These are phyloP conservation scores for Talaromyces sp. DNA, from an alignment of 2,329 filamentous ascomycete genomes.

Conservation along the genomic window DNA sequence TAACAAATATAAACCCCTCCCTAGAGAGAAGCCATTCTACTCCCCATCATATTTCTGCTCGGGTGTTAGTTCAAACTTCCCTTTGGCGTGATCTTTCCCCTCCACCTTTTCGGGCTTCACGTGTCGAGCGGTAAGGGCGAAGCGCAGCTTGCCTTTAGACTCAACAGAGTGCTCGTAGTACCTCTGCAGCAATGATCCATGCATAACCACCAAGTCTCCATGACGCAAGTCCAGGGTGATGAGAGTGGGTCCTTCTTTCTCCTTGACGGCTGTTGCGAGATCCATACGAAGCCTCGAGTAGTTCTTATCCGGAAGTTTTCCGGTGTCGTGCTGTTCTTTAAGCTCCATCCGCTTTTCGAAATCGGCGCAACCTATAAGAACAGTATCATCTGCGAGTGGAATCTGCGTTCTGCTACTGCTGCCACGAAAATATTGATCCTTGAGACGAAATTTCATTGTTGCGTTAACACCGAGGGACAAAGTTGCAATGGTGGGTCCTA, in stretches of 20 bases:
- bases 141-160: slow-evolving; percentile 29
- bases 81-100: slow-evolving; percentile 23
- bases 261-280: slow-evolving; percentile 21
- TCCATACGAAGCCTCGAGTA: slow-evolving; percentile 25
- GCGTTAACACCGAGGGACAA: slow-evolving; percentile 50
- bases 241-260: slow-evolving; percentile 25
- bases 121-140: slow-evolving; percentile 34
- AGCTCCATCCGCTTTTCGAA: slow-evolving; percentile 23
- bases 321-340: slow-evolving; percentile 18
- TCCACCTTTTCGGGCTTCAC: slow-evolving; percentile 25
- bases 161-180: slow-evolving; percentile 46
- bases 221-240: slow-evolving; percentile 49
- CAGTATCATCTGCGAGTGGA: slow-evolving; percentile 25
- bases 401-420: slow-evolving; percentile 18
- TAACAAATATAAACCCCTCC: not conserved
- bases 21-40: slow-evolving; percentile 12
- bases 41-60: slow-evolving; percentile 29
- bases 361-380: slow-evolving; percentile 28
- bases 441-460: slow-evolving; percentile 53
- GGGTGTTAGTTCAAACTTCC: slow-evolving; percentile 22
- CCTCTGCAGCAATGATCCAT: slow-evolving; percentile 50
- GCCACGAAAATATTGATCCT: slow-evolving; percentile 44
- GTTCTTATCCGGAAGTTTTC: slow-evolving; percentile 17
- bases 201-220: slow-evolving; percentile 56
- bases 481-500: slow-evolving; percentile 54